Evolutionary conservation across 768 basidiomycete species (phyloP).

Genomic region (Fibroporia radiculosa): DNA sequence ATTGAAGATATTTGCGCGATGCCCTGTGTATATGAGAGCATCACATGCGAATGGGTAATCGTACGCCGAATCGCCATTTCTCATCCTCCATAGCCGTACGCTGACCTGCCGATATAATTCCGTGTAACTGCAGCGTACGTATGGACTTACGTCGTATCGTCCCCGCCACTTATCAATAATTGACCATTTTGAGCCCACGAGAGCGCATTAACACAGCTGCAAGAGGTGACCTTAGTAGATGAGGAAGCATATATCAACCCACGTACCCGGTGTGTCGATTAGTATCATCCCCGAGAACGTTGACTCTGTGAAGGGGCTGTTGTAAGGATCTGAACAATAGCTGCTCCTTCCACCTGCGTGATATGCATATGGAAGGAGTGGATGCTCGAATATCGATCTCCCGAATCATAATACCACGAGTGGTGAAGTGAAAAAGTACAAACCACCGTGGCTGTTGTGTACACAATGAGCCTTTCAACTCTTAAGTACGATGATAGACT

Average conservation of each 20-base stretch:
- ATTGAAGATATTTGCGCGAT: constrained; percentile 81
- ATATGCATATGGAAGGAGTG: background rate
- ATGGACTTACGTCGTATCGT: constrained; percentile 54
- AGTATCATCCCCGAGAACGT: constrained; percentile 53
- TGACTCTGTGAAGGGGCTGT: constrained; percentile 50
- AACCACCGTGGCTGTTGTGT: too few species aligned
- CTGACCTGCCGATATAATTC: constrained; percentile 34
- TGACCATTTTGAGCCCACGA: constrained; percentile 66
- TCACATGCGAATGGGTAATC: constrained; percentile 62
- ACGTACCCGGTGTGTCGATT: constrained; percentile 65
- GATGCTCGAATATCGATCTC: too few species aligned
- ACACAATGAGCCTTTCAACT: too few species aligned
- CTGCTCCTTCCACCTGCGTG: constrained; percentile 7
- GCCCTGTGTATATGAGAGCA: constrained; percentile 70
- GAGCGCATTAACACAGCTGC: constrained; percentile 70
- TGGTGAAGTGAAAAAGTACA: too few species aligned
- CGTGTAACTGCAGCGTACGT: too few species aligned
- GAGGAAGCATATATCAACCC: background rate
- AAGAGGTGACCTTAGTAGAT: background rate
- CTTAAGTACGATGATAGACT: too few species aligned
- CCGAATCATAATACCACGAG: too few species aligned
- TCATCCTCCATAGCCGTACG: constrained; percentile 74
- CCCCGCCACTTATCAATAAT: constrained; percentile 61
- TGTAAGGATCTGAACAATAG: constrained; percentile 13
- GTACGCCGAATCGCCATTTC: constrained; percentile 31